phyloP scores from a whole-genome alignment of 768 basidiomycete species.

The Amanita thiersii region DNA sequence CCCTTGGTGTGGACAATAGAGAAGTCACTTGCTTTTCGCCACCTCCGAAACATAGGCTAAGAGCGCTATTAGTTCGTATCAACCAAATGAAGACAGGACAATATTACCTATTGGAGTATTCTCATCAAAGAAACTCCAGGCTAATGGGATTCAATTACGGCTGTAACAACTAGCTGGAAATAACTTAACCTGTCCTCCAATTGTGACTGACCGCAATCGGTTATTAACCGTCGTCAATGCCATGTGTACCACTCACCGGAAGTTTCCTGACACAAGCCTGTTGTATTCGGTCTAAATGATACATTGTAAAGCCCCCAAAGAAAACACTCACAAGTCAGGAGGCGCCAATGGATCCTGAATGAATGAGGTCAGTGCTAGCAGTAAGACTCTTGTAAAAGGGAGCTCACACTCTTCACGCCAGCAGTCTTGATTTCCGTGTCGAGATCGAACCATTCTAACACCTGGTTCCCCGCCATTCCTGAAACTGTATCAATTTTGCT shows the following conservation, averaged over 20 bases:
- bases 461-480: slow-evolving; percentile 58
- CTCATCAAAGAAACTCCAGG: slow-evolving; percentile 37
- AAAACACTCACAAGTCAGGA: slow-evolving; percentile 30
- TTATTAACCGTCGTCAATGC: background rate
- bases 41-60: slow-evolving; percentile 36
- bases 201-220: slow-evolving; percentile 25
- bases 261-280: slow-evolving; percentile 34
- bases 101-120: slow-evolving; percentile 29
- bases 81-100: background rate
- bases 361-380: background rate
- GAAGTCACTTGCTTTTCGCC: slow-evolving; percentile 20
- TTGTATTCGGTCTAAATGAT: background rate
- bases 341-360: slow-evolving; percentile 32
- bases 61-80: slow-evolving; percentile 2
- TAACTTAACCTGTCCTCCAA: slow-evolving; percentile 35
- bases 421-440: slow-evolving; percentile 56
- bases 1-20: slow-evolving; percentile 2
- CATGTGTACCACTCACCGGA: slow-evolving; percentile 25
- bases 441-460: slow-evolving; percentile 52
- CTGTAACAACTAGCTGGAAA: background rate
- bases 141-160: slow-evolving; percentile 14
- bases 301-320: background rate
- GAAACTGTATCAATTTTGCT: background rate
- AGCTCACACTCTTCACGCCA: slow-evolving; percentile 36
- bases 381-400: background rate